phyloP scores from a whole-genome alignment of 2,329 filamentous ascomycete species.

The Lasiodiplodia sp. region DNA sequence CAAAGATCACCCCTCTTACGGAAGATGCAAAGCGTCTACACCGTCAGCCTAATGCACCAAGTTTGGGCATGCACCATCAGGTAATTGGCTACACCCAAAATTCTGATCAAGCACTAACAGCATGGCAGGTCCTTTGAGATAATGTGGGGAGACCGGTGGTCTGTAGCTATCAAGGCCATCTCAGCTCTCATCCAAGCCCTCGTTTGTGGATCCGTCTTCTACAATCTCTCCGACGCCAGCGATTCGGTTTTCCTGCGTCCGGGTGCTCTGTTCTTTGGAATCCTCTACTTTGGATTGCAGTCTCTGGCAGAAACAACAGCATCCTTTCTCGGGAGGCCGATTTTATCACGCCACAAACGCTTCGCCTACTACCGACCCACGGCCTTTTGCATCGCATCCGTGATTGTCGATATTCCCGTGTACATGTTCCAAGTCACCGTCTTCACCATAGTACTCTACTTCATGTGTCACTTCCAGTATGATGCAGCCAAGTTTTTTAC shows the following conservation, averaged over 20 bases:
- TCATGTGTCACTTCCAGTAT: conserved; percentile 79
- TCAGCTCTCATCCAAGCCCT: conserved; percentile 64
- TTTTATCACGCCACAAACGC: conserved; percentile 85
- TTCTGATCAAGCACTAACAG: too few species aligned
- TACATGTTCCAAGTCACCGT: conserved; percentile 73
- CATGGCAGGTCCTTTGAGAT: conserved; percentile 32
- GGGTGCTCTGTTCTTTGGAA: conserved; percentile 66
- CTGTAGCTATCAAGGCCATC: conserved; percentile 45
- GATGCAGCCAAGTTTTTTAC: conserved; percentile 81
- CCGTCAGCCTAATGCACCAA: conserved; percentile 20
- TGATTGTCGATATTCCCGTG: conserved; percentile 85
- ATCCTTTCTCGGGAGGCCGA: conserved; percentile 83
- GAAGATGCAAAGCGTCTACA: conserved; percentile 35
- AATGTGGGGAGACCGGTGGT: conserved; percentile 43
- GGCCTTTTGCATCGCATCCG: conserved; percentile 82
- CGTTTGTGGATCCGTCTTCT: conserved; percentile 69
- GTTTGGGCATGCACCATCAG: too few species aligned
- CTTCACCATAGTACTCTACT: conserved; percentile 85
- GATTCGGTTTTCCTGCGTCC: conserved; percentile 63
- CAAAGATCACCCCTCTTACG: too few species aligned
- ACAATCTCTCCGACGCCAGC: conserved; percentile 58
- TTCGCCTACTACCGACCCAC: conserved; percentile 91
- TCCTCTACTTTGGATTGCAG: conserved; percentile 67
- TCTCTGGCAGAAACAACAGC: conserved; percentile 58
- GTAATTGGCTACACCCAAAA: too few species aligned